Evolutionary conservation across 1,284 basidiomycete species (phyloP).

Genomic region (Cutaneotrichosporon daszewskae): DNA sequence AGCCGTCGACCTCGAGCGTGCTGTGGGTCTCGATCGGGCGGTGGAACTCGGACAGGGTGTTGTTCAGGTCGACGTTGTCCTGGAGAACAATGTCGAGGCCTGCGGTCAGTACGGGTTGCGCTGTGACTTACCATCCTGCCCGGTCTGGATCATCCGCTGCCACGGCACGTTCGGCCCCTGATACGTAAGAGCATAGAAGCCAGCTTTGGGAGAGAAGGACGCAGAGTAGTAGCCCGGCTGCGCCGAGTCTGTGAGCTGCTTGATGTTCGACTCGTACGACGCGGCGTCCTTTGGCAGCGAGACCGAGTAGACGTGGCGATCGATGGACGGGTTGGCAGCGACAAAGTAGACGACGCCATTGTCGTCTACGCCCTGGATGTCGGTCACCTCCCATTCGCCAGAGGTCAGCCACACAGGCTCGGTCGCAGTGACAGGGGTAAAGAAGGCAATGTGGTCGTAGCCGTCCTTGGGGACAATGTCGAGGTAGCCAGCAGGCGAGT

Average conservation of each 20-base stretch:
- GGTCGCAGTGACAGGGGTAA: constrained; percentile 63
- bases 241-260: constrained; percentile 61
- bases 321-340: constrained; percentile 73
- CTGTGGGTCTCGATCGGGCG: constrained; percentile 63
- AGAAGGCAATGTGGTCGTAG: constrained; percentile 83
- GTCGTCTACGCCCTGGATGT: constrained; percentile 66
- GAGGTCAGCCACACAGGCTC: constrained; percentile 74
- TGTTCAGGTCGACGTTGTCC: constrained; percentile 66
- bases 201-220: constrained; percentile 72
- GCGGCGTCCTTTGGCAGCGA: constrained; percentile 53
- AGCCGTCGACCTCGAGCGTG: constrained; percentile 71
- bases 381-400: constrained; percentile 85
- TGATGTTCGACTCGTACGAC: constrained; percentile 34
- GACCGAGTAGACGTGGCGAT: constrained; percentile 77
- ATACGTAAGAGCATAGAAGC: constrained; percentile 77
- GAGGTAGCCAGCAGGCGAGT: constrained; percentile 60
- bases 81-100: constrained; percentile 53
- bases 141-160: constrained; percentile 69
- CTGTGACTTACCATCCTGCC: constrained; percentile 54
- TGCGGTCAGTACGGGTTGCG: too few relatives aligned
- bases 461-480: constrained; percentile 81
- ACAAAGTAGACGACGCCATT: constrained; percentile 74
- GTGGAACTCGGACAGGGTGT: constrained; percentile 65
- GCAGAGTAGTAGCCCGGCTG: constrained; percentile 61
- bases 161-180: constrained; percentile 77